A percentile compares a stretch with the other conserved stretches of the same genome.
Conservation (phyloP, 2,329 filamentous ascomycete species). For the Calonectria crousiana region DNA sequence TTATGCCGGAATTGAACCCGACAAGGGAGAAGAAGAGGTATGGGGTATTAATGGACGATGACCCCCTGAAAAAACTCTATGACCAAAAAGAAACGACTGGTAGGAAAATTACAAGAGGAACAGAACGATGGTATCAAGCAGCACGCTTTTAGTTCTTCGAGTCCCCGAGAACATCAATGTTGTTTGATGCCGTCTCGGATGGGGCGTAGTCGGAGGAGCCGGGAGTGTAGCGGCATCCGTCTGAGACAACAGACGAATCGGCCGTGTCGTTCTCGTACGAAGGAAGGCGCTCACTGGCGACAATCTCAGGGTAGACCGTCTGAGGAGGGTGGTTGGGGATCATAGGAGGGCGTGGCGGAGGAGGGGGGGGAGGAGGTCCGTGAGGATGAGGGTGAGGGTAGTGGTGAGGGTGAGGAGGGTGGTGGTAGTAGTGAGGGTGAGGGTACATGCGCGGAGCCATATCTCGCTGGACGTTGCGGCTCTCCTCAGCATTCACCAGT, state of each 20-base stretch:
- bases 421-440: constrained; percentile 19
- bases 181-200: constrained; percentile 36
- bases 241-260: constrained; percentile 54
- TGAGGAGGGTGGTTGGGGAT: constrained; percentile 30
- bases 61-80: constrained; percentile 26
- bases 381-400: constrained; percentile 17
- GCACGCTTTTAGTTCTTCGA: constrained; percentile 34
- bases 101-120: constrained; percentile 12
- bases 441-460: constrained; percentile 1
- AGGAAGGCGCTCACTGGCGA: constrained; percentile 53
- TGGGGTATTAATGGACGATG: constrained; percentile 24
- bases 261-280: constrained; percentile 53
- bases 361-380: constrained; percentile 20
- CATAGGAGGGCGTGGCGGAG: constrained; percentile 28
- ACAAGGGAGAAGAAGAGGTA: neutral
- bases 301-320: constrained; percentile 38
- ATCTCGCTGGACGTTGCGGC: constrained; percentile 26
- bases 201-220: constrained; percentile 44
- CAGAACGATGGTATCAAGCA: neutral
- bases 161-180: constrained; percentile 39
- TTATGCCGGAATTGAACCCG: neutral
- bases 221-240: constrained; percentile 57
- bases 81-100: constrained; percentile 21
- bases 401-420: constrained; percentile 16
- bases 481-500: constrained; percentile 60